A percentile compares a stretch with the other conserved stretches of the same genome.
phyloP scores from a whole-genome alignment of 345 rosid species.

The Salix exigua region DNA sequence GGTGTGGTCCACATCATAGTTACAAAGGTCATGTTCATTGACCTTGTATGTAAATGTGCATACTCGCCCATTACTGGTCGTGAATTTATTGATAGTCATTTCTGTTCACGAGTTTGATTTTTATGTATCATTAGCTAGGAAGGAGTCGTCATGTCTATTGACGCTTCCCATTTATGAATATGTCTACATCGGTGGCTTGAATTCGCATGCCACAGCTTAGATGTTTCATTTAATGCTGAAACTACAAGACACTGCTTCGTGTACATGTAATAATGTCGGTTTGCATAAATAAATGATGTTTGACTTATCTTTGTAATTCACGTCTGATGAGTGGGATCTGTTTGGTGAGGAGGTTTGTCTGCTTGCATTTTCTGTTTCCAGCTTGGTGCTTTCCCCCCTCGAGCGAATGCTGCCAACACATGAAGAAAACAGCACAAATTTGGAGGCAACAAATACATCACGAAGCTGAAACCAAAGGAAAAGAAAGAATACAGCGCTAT shows the following conservation, averaged over 20 bases:
- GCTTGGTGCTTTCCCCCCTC: not conserved
- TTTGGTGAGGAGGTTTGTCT: not conserved
- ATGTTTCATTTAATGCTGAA: too few species aligned
- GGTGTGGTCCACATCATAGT: not conserved
- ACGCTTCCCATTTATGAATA: too few species aligned
- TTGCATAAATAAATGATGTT: too few species aligned
- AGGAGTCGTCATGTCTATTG: too few species aligned
- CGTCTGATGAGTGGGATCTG: not conserved
- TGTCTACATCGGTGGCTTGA: too few species aligned
- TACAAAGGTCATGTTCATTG: not conserved
- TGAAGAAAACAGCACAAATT: not conserved
- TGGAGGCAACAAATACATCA: not conserved
- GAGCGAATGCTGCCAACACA: not conserved
- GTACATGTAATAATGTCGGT: too few species aligned
- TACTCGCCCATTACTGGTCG: conserved; percentile 2
- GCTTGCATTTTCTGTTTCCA: not conserved
- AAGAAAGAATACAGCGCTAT: not conserved
- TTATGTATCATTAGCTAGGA: too few species aligned
- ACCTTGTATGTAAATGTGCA: not conserved
- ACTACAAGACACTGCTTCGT: too few species aligned
- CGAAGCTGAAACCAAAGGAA: not conserved
- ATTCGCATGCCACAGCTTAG: too few species aligned
- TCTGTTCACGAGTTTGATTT: not conserved
- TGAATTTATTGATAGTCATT: not conserved
- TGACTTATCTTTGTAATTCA: too few species aligned